phyloP scores from a whole-genome alignment of 2,329 filamentous ascomycete genomes.

The Sphaerulina musiva region DNA sequence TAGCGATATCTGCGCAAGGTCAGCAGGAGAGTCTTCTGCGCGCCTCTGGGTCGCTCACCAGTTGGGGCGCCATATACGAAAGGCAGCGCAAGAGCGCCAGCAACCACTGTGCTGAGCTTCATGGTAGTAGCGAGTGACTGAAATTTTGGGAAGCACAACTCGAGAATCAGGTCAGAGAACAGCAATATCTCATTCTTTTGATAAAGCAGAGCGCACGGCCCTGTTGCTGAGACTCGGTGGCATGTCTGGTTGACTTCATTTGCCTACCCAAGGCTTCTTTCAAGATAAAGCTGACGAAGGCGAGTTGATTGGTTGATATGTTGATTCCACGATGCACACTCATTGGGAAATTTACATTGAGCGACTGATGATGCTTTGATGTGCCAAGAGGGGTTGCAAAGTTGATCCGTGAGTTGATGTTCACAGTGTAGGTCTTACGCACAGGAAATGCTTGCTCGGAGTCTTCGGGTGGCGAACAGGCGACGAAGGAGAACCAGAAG shows the following conservation, averaged over 20 bases:
- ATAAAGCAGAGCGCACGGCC: not conserved
- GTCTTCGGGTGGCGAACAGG: not conserved
- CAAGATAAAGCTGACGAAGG: slow-evolving; percentile 2
- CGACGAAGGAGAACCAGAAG: not conserved
- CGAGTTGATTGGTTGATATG: not conserved
- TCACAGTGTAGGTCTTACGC: not conserved
- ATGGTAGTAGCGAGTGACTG: slow-evolving; percentile 14
- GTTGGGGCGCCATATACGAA: slow-evolving; percentile 7
- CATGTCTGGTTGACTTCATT: not conserved
- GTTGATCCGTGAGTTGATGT: not conserved
- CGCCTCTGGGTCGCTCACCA: not conserved
- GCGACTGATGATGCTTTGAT: not conserved
- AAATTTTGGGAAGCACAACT: not conserved
- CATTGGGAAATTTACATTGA: not conserved
- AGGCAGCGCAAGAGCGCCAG: slow-evolving; percentile 9
- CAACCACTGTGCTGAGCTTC: slow-evolving; percentile 15
- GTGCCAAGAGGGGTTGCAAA: not conserved
- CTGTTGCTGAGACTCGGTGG: not conserved
- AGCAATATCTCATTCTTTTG: slow-evolving; percentile 4
- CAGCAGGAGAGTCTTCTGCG: not conserved
- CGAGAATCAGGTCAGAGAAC: not conserved
- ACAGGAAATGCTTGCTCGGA: not conserved
- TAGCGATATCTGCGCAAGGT: not conserved
- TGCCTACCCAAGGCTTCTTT: slow-evolving; percentile 1
- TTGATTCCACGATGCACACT: not conserved